Percentiles rank a stretch among this genome's conserved stretches.
phyloP scores from a whole-genome alignment of 2,329 filamentous ascomycete genomes.

The Septoria petroselini region DNA sequence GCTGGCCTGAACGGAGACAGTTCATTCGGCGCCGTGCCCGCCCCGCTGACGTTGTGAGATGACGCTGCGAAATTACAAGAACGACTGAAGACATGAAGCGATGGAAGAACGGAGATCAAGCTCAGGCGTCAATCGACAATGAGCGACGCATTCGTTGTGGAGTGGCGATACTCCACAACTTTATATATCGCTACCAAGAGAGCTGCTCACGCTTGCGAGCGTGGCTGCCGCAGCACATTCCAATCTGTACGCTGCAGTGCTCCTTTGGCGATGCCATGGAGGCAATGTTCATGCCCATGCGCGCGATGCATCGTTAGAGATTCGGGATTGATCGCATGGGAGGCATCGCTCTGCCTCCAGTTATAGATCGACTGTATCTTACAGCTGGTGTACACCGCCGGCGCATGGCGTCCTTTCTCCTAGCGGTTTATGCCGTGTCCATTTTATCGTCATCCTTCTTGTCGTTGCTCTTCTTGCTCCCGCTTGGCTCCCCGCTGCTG shows the following conservation, averaged over 20 bases:
- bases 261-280: too few relatives aligned
- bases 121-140: too few relatives aligned
- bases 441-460: constrained; percentile 35
- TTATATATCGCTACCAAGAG: constrained; percentile 3
- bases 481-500: constrained; percentile 28
- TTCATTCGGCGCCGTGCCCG: constrained; percentile 37
- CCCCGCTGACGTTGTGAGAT: constrained; percentile 32
- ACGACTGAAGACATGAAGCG: not conserved
- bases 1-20: constrained; percentile 34
- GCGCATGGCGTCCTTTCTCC: not conserved
- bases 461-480: constrained; percentile 30
- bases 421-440: constrained; percentile 32
- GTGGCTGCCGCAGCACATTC: not conserved
- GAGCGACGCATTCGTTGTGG: too few relatives aligned
- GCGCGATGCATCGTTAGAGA: not conserved
- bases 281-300: not conserved
- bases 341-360: too few relatives aligned
- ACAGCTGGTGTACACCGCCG: constrained; percentile 1
- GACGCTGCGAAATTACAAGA: not conserved
- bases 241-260: too few relatives aligned
- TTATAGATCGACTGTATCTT: constrained; percentile 2
- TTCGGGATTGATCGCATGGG: too few relatives aligned
- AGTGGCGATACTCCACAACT: not conserved
- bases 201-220: not conserved
- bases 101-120: too few relatives aligned